Evolutionary conservation across 2,329 filamentous ascomycete genomes (phyloP).

Genomic region (Rhynchosporium agropyri): DNA sequence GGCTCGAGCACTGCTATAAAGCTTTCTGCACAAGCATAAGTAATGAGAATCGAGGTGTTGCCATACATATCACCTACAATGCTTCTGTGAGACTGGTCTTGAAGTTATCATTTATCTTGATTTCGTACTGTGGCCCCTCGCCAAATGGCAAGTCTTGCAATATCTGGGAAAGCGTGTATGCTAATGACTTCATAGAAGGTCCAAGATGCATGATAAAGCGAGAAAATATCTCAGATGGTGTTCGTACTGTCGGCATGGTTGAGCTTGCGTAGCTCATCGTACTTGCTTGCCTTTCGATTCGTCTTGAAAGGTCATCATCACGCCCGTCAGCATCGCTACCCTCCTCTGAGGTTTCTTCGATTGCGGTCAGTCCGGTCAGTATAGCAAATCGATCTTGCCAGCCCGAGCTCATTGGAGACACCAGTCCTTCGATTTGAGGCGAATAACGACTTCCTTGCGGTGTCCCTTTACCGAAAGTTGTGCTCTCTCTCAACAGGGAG

Average conservation of each 20-base stretch:
- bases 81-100: conserved; percentile 79
- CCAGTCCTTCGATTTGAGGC: conserved; percentile 18
- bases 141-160: conserved; percentile 86
- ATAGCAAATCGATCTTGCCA: conserved; percentile 50
- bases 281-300: conserved; percentile 31
- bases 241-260: conserved; percentile 50
- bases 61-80: conserved; percentile 46
- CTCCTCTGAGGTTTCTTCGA: conserved; percentile 65
- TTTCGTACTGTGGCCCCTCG: conserved; percentile 64
- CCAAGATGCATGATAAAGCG: conserved; percentile 87
- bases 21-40: conserved; percentile 42
- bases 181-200: conserved; percentile 95
- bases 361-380: conserved; percentile 61
- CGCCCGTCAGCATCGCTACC: conserved; percentile 51
- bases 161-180: conserved; percentile 85
- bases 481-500: conserved; percentile 70
- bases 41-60: neutral
- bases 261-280: conserved; percentile 33
- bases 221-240: conserved; percentile 84
- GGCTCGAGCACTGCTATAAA: conserved; percentile 77
- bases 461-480: conserved; percentile 27
- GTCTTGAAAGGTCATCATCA: neutral
- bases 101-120: conserved; percentile 79
- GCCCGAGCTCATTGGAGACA: conserved; percentile 30
- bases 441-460: conserved; percentile 23